These are phyloP conservation scores for Penicillium sp. DNA, from an alignment of 2,329 filamentous ascomycete genomes.

Conservation along the genomic window DNA sequence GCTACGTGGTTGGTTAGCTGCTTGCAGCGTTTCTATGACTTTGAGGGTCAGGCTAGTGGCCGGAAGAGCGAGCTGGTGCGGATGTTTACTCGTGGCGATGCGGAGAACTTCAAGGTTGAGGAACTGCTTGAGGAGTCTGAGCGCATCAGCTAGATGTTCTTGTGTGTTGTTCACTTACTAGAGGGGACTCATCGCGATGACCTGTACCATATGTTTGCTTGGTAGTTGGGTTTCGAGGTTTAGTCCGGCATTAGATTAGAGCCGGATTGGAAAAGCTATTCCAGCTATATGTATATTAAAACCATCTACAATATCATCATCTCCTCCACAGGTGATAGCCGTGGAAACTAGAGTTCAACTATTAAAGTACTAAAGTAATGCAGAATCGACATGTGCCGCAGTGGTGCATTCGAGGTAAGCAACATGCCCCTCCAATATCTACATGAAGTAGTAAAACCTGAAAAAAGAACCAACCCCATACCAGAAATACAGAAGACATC, in stretches of 20 bases:
- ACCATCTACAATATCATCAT: background rate
- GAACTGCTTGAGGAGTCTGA: constrained; percentile 84
- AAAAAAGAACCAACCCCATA: background rate
- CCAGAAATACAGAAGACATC: background rate
- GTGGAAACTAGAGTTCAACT: background rate
- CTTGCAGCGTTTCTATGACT: constrained; percentile 83
- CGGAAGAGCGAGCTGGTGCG: constrained; percentile 68
- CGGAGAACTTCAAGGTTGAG: constrained; percentile 70
- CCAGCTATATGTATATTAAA: background rate
- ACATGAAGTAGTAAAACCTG: background rate
- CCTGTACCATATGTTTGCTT: background rate
- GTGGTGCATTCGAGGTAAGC: background rate
- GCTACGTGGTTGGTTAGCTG: constrained; percentile 90
- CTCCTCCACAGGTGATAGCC: background rate
- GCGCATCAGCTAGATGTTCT: constrained; percentile 42
- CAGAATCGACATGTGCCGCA: background rate
- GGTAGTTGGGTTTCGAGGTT: background rate
- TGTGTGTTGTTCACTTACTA: background rate
- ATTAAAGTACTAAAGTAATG: background rate
- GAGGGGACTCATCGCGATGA: background rate
- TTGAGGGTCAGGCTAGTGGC: constrained; percentile 53
- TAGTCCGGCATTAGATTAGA: background rate
- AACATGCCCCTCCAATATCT: background rate
- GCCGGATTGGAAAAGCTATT: background rate
- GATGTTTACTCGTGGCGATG: constrained; percentile 76